Evolutionary conservation across 306 rosid species (phyloP).

Genomic region (Delonix regia): DNA sequence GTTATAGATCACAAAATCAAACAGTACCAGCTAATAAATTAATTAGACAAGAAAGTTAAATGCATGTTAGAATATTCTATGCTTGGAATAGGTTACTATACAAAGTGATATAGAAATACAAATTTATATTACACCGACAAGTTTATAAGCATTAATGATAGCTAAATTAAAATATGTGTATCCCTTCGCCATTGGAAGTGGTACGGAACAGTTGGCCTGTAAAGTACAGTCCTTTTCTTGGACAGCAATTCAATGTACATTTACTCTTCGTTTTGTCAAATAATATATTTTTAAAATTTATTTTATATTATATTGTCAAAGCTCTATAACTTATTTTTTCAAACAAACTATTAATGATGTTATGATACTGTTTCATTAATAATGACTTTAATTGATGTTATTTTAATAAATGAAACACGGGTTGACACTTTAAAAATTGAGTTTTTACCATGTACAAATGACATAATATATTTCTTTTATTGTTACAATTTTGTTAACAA

Average conservation of each 20-base stretch:
- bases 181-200: slow-evolving; percentile 16
- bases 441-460: no score
- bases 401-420: no score
- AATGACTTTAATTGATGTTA: no score
- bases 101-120: no score
- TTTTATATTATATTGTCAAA: not conserved
- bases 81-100: not conserved
- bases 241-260: not conserved
- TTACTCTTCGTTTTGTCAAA: not conserved
- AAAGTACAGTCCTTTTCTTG: slow-evolving; percentile 38
- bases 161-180: not conserved
- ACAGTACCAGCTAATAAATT: not conserved
- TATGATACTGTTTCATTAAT: no score
- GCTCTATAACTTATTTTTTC: no score
- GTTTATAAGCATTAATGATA: slow-evolving; percentile 10
- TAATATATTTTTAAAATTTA: not conserved
- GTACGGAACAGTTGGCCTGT: slow-evolving; percentile 46
- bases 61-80: no score
- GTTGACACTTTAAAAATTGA: not conserved
- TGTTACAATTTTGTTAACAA: no score
- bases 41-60: no score
- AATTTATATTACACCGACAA: slow-evolving; percentile 25
- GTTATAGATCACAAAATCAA: slow-evolving; percentile 8
- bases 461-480: no score
- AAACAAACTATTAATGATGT: no score